phyloP scores from a whole-genome alignment of 2,329 filamentous ascomycete genomes.

The Paecilomyces variotii region DNA sequence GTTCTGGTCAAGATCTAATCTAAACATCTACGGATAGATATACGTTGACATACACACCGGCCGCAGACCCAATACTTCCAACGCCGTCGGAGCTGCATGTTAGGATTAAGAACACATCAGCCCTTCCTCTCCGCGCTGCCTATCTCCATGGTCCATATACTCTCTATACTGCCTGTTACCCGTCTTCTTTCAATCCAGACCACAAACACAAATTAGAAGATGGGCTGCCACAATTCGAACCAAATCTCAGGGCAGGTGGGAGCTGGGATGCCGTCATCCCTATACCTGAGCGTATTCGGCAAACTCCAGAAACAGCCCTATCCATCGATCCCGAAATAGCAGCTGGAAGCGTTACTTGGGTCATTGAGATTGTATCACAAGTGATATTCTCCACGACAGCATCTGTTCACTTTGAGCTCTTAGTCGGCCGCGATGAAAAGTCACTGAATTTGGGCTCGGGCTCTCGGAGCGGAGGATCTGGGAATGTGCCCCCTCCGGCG shows the following conservation, averaged over 20 bases:
- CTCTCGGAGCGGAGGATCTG: conserved; percentile 48
- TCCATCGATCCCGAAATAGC: conserved; percentile 24
- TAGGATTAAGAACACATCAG: conserved; percentile 84
- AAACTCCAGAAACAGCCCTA: conserved; percentile 36
- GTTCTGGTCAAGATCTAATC: background rate
- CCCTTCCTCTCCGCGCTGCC: conserved; percentile 82
- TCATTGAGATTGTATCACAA: conserved; percentile 86
- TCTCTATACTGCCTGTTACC: conserved; percentile 78
- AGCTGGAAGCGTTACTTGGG: conserved; percentile 64
- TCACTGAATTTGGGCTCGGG: conserved; percentile 64
- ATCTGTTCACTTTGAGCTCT: conserved; percentile 76
- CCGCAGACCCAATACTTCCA: conserved; percentile 80
- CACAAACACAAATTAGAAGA: conserved; percentile 64
- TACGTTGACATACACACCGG: conserved; percentile 85
- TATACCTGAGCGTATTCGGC: conserved; percentile 70
- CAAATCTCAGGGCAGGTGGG: conserved; percentile 89
- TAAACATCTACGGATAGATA: conserved; percentile 38
- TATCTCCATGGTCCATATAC: conserved; percentile 96
- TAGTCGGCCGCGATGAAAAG: conserved; percentile 78
- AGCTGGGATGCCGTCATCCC: conserved; percentile 72
- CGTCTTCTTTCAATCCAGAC: conserved; percentile 75
- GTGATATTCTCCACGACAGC: conserved; percentile 89
- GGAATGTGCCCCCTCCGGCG: conserved; percentile 51
- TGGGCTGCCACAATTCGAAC: conserved; percentile 85
- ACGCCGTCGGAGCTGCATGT: conserved; percentile 73